Evolutionary conservation across 1,284 basidiomycete genomes (phyloP), one percentile per base, ranked within the genome.

Genomic region (Xerocomus amazonicus): DNA sequence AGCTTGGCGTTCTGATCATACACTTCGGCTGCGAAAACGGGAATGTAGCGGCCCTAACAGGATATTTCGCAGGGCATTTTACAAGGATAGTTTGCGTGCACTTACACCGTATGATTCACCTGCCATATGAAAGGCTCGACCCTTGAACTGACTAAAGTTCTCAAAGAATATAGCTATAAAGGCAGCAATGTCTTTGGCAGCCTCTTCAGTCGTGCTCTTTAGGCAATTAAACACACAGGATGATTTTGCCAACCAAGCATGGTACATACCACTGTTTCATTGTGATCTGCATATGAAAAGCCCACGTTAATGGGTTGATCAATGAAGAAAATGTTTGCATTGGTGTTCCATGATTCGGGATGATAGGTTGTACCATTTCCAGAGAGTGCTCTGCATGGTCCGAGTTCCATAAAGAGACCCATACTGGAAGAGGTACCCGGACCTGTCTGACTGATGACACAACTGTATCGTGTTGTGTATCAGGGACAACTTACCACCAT

Each of bases 11-110:
- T 94, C 55, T 89, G 84, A 66, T 94, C 91, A 39, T 86, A 83
- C 0, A 95, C 80, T 14, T 82, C 80, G 2, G 87, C 74, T 0
- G 91, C 92, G 56, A 91, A 94, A 6, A 92, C 72, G 0, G 92
- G 92, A 8, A 94, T 74, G 67, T 92, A 93, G 19, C 90, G 81
- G 4, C 92, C 91, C 82, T 87, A 51, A 13, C 5, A 45, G 26
- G 28, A 38, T 9, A 16, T 10, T 28, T 47, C 17, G 14, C 12
- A 43, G 6, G 3, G 13, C 26, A 43, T 12, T 29, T 27, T 27
- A 6, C 9, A 36, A 32, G 32, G 31, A 3, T 14, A 16, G n/a
- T 19, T 13, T 17, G 5, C 14, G 13, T 9, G 9, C n/a, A 62
- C 74, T 58, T 53, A 78, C 79, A 9, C 71, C 76, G 45, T 81